Evolutionary conservation across 768 basidiomycete genomes (phyloP).

Genomic region (Rhodotorula babjevae): DNA sequence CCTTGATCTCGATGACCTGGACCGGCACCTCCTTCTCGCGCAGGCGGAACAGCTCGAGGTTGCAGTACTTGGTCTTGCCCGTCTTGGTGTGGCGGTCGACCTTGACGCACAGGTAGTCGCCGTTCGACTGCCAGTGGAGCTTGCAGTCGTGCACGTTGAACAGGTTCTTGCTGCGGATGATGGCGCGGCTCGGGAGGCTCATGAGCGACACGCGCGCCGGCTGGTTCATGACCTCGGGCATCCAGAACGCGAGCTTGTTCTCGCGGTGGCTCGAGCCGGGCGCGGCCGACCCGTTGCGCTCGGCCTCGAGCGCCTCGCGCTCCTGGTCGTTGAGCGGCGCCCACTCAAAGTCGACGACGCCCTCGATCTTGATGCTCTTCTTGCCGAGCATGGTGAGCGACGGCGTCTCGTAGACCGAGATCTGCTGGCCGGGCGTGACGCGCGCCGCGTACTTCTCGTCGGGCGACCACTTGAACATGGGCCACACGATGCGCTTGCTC

Average conservation of each 20-base stretch:
- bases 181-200: constrained; percentile 74
- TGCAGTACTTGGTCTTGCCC: constrained; percentile 96
- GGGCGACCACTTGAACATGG: constrained; percentile 91
- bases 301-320: constrained; percentile 43
- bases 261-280: constrained; percentile 53
- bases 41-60: constrained; percentile 93
- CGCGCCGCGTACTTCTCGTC: constrained; percentile 93
- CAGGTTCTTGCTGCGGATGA: constrained; percentile 88
- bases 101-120: constrained; percentile 97
- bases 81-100: constrained; percentile 98
- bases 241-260: constrained; percentile 96
- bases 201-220: constrained; percentile 94
- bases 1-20: constrained; percentile 95
- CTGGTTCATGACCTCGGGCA: constrained; percentile 90
- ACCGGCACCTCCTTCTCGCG: constrained; percentile 97
- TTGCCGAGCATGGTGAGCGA: constrained; percentile 90
- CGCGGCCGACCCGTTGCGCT: constrained; percentile 43
- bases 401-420: constrained; percentile 93
- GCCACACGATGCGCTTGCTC: constrained; percentile 76
- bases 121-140: constrained; percentile 96
- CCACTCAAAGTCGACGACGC: constrained; percentile 98
- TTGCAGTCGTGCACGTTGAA: constrained; percentile 99
- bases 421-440: constrained; percentile 81
- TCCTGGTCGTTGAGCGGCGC: constrained; percentile 88
- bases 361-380: constrained; percentile 95